Conservation (phyloP, 441 rosid species). For the Pelargonium cotyledonis region DNA sequence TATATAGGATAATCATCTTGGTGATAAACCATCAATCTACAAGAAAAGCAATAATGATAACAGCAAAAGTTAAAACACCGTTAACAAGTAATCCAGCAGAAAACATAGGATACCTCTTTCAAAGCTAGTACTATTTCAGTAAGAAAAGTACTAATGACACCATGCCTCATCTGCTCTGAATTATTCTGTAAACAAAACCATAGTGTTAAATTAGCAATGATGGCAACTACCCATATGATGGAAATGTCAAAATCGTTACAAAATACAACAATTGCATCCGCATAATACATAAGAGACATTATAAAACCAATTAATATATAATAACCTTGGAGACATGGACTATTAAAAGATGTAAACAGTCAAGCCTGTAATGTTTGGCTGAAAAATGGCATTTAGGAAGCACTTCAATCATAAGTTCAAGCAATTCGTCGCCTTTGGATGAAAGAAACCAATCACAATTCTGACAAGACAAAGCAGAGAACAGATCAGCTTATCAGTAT, state of each 20-base stretch:
- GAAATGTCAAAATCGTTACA: neutral
- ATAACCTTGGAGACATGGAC: constrained; percentile 58
- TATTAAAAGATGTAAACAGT: constrained; percentile 73
- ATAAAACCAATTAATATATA: constrained; percentile 9
- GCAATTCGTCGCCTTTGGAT: constrained; percentile 56
- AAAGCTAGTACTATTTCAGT: constrained; percentile 81
- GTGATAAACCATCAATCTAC: neutral
- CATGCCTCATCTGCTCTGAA: constrained; percentile 48
- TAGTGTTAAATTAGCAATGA: neutral
- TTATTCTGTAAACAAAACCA: constrained; percentile 40
- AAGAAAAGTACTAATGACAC: constrained; percentile 58
- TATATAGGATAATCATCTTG: neutral
- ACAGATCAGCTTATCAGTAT: constrained; percentile 6
- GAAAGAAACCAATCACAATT: constrained; percentile 48
- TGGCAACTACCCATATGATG: neutral
- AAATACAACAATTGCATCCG: neutral
- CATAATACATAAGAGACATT: neutral
- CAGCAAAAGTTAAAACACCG: neutral
- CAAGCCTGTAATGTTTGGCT: constrained; percentile 86
- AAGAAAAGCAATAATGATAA: neutral
- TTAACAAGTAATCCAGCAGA: constrained; percentile 2
- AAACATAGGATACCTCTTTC: constrained; percentile 63
- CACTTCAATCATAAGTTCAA: constrained; percentile 62
- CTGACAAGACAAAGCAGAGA: constrained; percentile 31
- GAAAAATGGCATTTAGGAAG: constrained; percentile 73